Base-by-base conservation (phyloP, 805 yeast species). In the Kuraishia molischiana region DNA sequence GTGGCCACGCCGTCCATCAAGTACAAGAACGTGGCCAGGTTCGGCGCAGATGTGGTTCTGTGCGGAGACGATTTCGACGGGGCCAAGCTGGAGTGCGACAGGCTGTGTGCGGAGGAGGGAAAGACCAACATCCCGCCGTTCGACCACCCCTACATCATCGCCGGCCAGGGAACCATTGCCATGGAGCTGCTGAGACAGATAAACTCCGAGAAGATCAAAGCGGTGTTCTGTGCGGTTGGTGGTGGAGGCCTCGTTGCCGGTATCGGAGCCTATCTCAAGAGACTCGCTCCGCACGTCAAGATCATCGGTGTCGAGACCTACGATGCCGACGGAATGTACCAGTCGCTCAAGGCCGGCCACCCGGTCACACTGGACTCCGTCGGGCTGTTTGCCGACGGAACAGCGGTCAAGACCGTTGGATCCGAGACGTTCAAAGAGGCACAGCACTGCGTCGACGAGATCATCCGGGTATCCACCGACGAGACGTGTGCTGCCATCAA, bases 81-180 rank as follows among this genome's bases (percentile, higher is more conserved):
- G n/a, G 95, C 98, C 17, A 94, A 92, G 57, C 75, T 69, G 11
- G 97, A 92, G 58, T 92, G 98, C 61, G 68, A 70, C 2, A 66
- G 95, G 40, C 62, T 92, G 38, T 63, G 82, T 20, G 62, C 63
- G 22, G 77, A 79, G 51, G 72, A 85, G 41, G 87, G 85, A 11
- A 66, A 85, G 50, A 83, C 92, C 4, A 82, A 86, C 50, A 84
- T 92, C 33, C 98, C 98, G n/a, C 99, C 99, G 1, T 92, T 92
- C 56, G 95, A 92, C 54, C 97, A 92, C 53, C 99, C 99, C 2
- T 85, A 80, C 49, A 96, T 92, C 46, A 86, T 92, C 61, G 98
- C 99, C 6, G 99, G 99, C 19, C 99, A 92, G 61, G 99, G 97
- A 42, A 92, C 99, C 19, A 80, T 90, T 44, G 98, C 95, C 3